Percentiles rank a stretch among this genome's conserved stretches.
Evolutionary conservation across 2,329 filamentous ascomycete genomes (phyloP).

Genomic region (Sarocladiaceae sp.): DNA sequence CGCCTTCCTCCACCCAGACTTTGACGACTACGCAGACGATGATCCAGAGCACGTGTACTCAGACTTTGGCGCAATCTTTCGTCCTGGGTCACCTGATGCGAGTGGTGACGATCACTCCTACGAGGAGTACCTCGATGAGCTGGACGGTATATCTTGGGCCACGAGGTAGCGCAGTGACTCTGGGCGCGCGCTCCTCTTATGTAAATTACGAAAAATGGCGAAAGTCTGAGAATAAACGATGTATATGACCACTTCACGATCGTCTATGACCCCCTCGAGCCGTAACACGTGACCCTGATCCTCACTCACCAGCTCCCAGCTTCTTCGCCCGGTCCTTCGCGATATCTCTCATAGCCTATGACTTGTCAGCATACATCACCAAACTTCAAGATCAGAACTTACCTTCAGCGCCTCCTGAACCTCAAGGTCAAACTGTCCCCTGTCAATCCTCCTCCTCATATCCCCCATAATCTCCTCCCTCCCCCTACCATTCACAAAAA

Average conservation of each 20-base stretch:
- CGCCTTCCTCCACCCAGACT: slow-evolving; percentile 43
- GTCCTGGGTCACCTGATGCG: slow-evolving; percentile 21
- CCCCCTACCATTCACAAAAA: slow-evolving; percentile 82
- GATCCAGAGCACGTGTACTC: slow-evolving; percentile 50
- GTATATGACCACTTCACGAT: not conserved
- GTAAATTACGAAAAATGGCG: not conserved
- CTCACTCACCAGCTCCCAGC: slow-evolving; percentile 26
- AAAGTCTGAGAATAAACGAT: not conserved
- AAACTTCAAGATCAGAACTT: slow-evolving; percentile 25
- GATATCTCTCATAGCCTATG: slow-evolving; percentile 86
- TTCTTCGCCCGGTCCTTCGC: slow-evolving; percentile 74
- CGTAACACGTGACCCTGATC: too few species aligned
- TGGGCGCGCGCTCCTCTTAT: not conserved
- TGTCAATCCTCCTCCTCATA: slow-evolving; percentile 70
- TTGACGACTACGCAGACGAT: slow-evolving; percentile 41
- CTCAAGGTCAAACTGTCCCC: slow-evolving; percentile 63
- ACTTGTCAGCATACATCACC: too few species aligned
- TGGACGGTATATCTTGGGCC: slow-evolving; percentile 51
- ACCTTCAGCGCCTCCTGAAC: slow-evolving; percentile 72
- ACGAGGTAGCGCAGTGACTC: not conserved
- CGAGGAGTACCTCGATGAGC: slow-evolving; percentile 52
- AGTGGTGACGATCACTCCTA: slow-evolving; percentile 38
- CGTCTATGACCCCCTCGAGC: too few species aligned
- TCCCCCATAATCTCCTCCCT: slow-evolving; percentile 74
- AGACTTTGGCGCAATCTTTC: slow-evolving; percentile 50